Conservation (phyloP, 371 early-diverging fungal species). For the Mucor sp. region DNA sequence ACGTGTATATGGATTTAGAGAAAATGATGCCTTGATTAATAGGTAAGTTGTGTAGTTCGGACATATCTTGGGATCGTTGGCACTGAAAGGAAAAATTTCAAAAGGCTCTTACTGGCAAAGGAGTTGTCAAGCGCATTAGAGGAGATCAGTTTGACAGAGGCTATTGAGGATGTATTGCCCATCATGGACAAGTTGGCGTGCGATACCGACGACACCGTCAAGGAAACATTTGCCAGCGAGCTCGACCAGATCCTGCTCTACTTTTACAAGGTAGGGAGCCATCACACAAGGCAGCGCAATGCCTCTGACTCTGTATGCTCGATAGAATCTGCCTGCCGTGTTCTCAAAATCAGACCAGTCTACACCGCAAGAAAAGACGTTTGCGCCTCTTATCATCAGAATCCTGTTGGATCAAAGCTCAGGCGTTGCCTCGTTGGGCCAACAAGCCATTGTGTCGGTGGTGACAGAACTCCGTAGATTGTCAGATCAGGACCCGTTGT, state of each 20-base stretch:
- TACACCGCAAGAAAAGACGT: conserved; percentile 27
- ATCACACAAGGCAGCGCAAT: neutral
- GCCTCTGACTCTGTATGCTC: neutral
- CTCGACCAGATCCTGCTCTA: conserved; percentile 54
- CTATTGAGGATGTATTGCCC: conserved; percentile 51
- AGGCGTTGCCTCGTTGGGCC: conserved; percentile 43
- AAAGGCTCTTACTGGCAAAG: conserved; percentile 25
- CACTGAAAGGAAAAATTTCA: neutral
- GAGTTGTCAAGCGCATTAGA: conserved; percentile 33
- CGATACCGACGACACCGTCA: conserved; percentile 57
- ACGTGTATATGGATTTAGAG: conserved; percentile 48
- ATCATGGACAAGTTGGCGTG: conserved; percentile 44
- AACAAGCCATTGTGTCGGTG: conserved; percentile 48
- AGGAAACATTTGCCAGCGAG: conserved; percentile 56
- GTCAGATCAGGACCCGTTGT: conserved; percentile 19
- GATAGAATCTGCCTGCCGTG: conserved; percentile 18
- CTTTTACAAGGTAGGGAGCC: conserved; percentile 46
- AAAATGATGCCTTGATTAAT: conserved; percentile 49
- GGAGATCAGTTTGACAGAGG: conserved; percentile 45
- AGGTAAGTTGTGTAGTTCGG: conserved; percentile 31
- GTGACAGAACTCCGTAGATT: conserved; percentile 43
- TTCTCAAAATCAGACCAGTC: conserved; percentile 12
- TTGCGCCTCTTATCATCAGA: conserved; percentile 43
- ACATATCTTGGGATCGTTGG: neutral
- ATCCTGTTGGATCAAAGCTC: conserved; percentile 52